A percentile compares a stretch with the other conserved stretches of the same genome.
These are phyloP conservation scores for Globisporangium irregulare DNA, from an alignment of 352 stramenopile species.

Conservation along the genomic window DNA sequence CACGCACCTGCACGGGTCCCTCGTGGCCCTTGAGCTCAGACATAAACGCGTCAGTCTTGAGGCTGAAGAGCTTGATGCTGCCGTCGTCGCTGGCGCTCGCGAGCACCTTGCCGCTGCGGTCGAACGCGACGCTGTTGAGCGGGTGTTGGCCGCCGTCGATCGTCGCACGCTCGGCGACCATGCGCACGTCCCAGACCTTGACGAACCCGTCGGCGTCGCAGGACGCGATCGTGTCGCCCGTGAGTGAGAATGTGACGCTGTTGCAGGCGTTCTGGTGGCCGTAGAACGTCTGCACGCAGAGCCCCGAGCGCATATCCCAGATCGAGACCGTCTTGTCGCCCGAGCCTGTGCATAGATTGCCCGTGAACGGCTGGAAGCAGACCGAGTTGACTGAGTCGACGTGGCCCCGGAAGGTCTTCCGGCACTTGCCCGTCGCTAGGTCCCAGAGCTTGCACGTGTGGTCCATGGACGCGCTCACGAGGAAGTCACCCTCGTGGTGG, in stretches of 20 bases:
- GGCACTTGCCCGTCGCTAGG: slow-evolving; percentile 81
- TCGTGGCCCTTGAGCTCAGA: slow-evolving; percentile 89
- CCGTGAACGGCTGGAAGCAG: slow-evolving; percentile 92
- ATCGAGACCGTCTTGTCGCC: slow-evolving; percentile 95
- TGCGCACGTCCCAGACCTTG: slow-evolving; percentile 95
- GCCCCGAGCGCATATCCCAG: slow-evolving; percentile 92
- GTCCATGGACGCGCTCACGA: slow-evolving; percentile 92
- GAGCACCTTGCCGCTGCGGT: slow-evolving; percentile 85
- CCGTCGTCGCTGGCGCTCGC: slow-evolving; percentile 89
- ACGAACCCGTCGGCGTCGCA: slow-evolving; percentile 93
- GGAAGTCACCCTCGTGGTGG: slow-evolving; percentile 93
- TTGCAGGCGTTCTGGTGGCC: slow-evolving; percentile 94
- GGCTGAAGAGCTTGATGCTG: slow-evolving; percentile 87
- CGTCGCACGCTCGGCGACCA: slow-evolving; percentile 89
- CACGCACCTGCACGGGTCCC: slow-evolving; percentile 88
- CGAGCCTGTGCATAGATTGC: slow-evolving; percentile 91
- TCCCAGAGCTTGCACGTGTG: slow-evolving; percentile 95
- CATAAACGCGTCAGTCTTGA: slow-evolving; percentile 64
- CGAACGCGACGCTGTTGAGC: slow-evolving; percentile 90
- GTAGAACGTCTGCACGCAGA: slow-evolving; percentile 94
- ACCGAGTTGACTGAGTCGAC: slow-evolving; percentile 94
- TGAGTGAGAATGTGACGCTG: slow-evolving; percentile 81
- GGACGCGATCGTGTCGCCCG: slow-evolving; percentile 88
- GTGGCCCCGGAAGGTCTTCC: slow-evolving; percentile 92
- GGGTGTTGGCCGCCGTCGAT: slow-evolving; percentile 87